Percentiles rank a stretch among this genome's conserved stretches.
Evolutionary conservation across 176 grass and related monocot species (phyloP).

Genomic region (Hsuehochloa calcarea): DNA sequence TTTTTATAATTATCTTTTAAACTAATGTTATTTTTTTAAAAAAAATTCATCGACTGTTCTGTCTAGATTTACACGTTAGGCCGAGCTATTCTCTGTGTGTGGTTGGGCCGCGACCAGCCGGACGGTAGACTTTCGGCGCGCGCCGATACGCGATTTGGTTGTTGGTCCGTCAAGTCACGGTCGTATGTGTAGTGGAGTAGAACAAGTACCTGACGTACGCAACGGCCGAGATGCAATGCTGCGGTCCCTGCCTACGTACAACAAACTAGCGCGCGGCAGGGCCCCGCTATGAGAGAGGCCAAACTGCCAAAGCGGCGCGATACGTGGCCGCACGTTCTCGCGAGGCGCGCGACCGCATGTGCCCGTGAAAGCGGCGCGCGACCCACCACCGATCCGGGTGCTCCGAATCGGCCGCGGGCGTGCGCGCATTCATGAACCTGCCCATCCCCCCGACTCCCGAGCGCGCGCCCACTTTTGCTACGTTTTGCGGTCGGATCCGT

Average conservation of each 20-base stretch:
- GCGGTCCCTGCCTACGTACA: background rate
- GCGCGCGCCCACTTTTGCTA: background rate
- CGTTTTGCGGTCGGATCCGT: background rate
- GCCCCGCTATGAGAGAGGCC: background rate
- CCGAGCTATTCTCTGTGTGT: background rate
- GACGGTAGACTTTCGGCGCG: background rate
- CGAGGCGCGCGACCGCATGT: constrained; percentile 5
- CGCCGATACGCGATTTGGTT: background rate
- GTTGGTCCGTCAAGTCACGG: no score
- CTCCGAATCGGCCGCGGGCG: background rate
- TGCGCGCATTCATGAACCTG: constrained; percentile 2
- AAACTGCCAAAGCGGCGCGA: background rate
- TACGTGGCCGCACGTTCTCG: background rate
- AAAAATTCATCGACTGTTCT: background rate
- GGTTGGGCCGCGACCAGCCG: background rate
- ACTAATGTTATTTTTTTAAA: no score
- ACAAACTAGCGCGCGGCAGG: background rate
- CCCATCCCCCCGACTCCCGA: background rate
- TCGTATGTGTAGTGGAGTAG: no score
- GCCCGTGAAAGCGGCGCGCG: constrained; percentile 30
- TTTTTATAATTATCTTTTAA: no score
- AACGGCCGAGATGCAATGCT: no score
- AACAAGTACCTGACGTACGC: no score
- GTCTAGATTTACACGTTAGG: background rate
- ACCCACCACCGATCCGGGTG: background rate